Conservation (phyloP, 106 monocot species). For the Agapanthus africanus region DNA sequence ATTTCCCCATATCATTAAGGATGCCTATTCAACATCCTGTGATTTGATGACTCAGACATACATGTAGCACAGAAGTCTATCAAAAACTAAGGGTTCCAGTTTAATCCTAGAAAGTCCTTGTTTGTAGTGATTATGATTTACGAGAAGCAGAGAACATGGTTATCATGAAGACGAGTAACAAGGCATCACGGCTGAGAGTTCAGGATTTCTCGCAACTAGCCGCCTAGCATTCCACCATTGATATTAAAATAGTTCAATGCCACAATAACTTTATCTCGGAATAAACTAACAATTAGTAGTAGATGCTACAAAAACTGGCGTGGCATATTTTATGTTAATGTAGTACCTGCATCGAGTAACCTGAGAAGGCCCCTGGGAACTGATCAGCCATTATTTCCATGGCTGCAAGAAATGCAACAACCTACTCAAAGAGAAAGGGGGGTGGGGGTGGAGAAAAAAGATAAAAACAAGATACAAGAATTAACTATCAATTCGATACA, state of each 20-base stretch:
- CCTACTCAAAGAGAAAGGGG: slow-evolving; percentile 32
- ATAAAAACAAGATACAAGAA: not conserved
- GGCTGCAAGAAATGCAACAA: slow-evolving; percentile 92
- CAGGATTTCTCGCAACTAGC: not conserved
- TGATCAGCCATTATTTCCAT: slow-evolving; percentile 90
- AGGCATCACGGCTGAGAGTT: no score
- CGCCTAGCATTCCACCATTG: not conserved
- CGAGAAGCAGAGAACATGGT: no score
- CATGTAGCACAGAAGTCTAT: not conserved
- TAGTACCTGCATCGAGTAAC: slow-evolving; percentile 60
- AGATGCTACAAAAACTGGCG: not conserved
- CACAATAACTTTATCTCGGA: no score
- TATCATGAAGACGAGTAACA: no score
- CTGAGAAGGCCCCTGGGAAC: slow-evolving; percentile 84
- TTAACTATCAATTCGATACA: not conserved
- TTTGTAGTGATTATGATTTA: no score
- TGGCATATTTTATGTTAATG: not conserved
- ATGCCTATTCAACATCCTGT: no score
- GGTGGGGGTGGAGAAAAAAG: not conserved
- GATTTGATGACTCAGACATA: no score
- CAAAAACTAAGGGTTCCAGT: not conserved
- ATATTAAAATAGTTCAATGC: not conserved
- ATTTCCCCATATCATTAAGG: no score
- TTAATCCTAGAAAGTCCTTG: no score
- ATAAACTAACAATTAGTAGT: not conserved